Conservation (phyloP, 805 yeast species). For the Wickerhamomyces bovis region DNA sequence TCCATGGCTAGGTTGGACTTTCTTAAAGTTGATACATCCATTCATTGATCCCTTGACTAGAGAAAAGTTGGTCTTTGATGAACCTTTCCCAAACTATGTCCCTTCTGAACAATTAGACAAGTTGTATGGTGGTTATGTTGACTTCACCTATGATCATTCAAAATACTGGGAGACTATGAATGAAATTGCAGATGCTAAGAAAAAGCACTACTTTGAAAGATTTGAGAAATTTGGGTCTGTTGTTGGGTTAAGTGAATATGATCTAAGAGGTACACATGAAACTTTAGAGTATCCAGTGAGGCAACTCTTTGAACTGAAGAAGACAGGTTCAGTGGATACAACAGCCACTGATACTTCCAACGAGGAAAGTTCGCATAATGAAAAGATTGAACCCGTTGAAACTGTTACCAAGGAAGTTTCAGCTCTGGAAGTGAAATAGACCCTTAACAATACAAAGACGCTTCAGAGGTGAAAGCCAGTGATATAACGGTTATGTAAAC, state of each 20-base stretch:
- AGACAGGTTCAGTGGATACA: not conserved
- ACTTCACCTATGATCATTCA: constrained; percentile 76
- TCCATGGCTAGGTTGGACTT: constrained; percentile 89
- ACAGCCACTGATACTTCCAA: not conserved
- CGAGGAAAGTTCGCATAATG: not conserved
- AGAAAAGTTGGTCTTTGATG: constrained; percentile 84
- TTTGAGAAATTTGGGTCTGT: constrained; percentile 61
- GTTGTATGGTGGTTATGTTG: constrained; percentile 76
- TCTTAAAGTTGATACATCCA: constrained; percentile 82
- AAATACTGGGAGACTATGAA: constrained; percentile 70
- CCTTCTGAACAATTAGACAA: constrained; percentile 73
- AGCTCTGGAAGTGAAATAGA: not conserved
- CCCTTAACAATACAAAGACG: no score
- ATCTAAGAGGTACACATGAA: constrained; percentile 47
- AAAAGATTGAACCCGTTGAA: not conserved
- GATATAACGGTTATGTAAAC: not conserved
- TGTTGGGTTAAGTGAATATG: constrained; percentile 77
- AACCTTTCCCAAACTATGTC: constrained; percentile 78
- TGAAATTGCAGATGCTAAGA: constrained; percentile 51
- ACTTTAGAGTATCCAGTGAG: constrained; percentile 5
- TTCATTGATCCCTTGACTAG: constrained; percentile 93
- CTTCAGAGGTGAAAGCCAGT: no score
- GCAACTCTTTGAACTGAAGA: not conserved
- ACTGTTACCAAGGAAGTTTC: not conserved
- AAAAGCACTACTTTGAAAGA: constrained; percentile 53